These are phyloP conservation scores for Citrus hindsii DNA, from an alignment of 345 rosid genomes.

Conservation along the genomic window DNA sequence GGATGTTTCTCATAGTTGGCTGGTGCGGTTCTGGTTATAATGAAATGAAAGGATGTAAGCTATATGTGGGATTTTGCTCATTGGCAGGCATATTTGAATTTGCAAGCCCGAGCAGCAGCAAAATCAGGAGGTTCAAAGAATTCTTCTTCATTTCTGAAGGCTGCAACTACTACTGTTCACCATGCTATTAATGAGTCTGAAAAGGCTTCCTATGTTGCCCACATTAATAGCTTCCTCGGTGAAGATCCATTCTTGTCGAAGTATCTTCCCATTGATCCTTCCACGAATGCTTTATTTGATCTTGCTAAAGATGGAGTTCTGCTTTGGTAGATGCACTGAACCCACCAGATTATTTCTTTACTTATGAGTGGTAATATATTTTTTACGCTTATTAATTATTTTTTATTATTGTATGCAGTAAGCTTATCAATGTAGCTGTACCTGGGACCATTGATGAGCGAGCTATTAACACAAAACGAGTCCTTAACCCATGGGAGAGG, in stretches of 20 bases:
- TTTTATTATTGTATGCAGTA: slow-evolving; percentile 52
- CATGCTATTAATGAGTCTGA: slow-evolving; percentile 86
- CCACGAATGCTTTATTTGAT: slow-evolving; percentile 79
- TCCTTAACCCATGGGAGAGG: slow-evolving; percentile 95
- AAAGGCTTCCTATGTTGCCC: slow-evolving; percentile 90
- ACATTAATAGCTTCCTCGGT: slow-evolving; percentile 70
- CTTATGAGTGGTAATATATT: not conserved
- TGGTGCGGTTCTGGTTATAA: not conserved
- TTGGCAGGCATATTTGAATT: slow-evolving; percentile 63
- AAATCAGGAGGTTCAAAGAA: slow-evolving; percentile 60
- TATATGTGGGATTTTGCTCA: slow-evolving; percentile 6
- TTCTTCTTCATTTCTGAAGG: slow-evolving; percentile 73
- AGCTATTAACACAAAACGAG: slow-evolving; percentile 83
- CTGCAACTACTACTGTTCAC: slow-evolving; percentile 82
- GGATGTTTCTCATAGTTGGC: not conserved
- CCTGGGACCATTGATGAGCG: slow-evolving; percentile 99
- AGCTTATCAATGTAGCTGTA: slow-evolving; percentile 95
- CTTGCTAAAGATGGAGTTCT: slow-evolving; percentile 91
- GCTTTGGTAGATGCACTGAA: slow-evolving; percentile 56
- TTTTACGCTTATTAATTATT: slow-evolving; percentile 16
- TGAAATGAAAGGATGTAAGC: not conserved
- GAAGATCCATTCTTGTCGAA: slow-evolving; percentile 82
- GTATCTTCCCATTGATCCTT: slow-evolving; percentile 79
- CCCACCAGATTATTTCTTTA: not conserved
- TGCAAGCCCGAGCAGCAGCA: slow-evolving; percentile 60